Conservation (phyloP, 306 rosid species). For the Glycine soja region DNA sequence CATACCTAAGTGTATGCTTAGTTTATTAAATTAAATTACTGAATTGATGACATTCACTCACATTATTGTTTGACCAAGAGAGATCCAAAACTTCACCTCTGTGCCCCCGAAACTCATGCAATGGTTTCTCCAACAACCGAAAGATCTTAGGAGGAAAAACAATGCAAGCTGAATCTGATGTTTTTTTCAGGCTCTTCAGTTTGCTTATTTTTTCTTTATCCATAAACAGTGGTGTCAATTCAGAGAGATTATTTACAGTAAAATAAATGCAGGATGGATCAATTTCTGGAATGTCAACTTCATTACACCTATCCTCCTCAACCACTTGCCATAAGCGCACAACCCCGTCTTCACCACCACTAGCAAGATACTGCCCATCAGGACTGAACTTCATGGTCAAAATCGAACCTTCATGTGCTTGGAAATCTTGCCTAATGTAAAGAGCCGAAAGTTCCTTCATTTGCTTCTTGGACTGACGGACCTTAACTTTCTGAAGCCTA, state of each 20-base stretch:
- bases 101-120: constrained; percentile 91
- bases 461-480: constrained; percentile 68
- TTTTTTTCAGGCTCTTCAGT: constrained; percentile 63
- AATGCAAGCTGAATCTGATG: constrained; percentile 87
- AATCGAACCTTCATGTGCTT: constrained; percentile 89
- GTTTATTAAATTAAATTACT: constrained; percentile 12
- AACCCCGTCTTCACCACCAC: constrained; percentile 89
- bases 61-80: constrained; percentile 93
- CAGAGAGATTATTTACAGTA: constrained; percentile 75
- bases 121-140: constrained; percentile 79
- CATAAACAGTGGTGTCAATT: constrained; percentile 74
- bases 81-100: constrained; percentile 78
- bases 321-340: constrained; percentile 92
- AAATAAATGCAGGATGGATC: constrained; percentile 91
- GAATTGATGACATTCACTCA: constrained; percentile 59
- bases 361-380: constrained; percentile 92
- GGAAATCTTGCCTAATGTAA: constrained; percentile 86
- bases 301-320: constrained; percentile 80
- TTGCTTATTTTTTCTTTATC: constrained; percentile 74
- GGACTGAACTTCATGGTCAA: constrained; percentile 94
- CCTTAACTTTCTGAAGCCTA: constrained; percentile 78
- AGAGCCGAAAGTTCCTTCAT: constrained; percentile 88
- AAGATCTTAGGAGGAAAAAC: constrained; percentile 84
- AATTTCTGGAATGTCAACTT: constrained; percentile 75
- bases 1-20: neutral